Conservation (phyloP, 192 early-diverging fungal species). For the Linnemannia elongata region DNA sequence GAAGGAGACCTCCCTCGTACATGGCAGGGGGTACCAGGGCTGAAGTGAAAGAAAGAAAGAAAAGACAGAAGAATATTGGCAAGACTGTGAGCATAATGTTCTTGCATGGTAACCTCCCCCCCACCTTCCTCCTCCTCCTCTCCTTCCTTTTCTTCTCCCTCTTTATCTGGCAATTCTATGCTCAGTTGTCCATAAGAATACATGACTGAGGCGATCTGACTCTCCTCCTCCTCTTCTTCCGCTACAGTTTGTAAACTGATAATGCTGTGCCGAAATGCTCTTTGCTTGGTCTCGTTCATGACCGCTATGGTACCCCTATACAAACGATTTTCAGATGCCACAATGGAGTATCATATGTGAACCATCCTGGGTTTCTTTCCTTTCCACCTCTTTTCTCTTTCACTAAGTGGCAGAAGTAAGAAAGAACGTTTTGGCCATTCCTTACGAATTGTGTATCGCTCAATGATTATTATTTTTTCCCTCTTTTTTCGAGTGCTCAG, state of each 20-base stretch:
- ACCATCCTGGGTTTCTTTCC: not conserved
- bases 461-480: too few species aligned
- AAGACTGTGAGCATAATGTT: not conserved
- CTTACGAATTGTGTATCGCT: not conserved
- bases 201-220: too few species aligned
- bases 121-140: not conserved
- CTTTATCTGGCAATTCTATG: not conserved
- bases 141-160: not conserved
- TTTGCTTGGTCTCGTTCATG: not conserved
- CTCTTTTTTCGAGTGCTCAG: not conserved
- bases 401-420: not conserved
- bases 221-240: too few species aligned
- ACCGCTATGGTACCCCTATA: not conserved
- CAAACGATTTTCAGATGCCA: not conserved
- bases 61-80: too few species aligned
- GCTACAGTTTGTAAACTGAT: not conserved
- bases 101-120: constrained; percentile 1
- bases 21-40: not conserved
- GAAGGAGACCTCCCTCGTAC: not conserved
- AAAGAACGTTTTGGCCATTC: not conserved
- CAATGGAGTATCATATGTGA: not conserved
- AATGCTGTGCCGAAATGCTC: not conserved
- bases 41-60: not conserved
- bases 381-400: not conserved
- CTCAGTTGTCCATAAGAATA: not conserved